A percentile compares a stretch with the other conserved stretches of the same genome.
phyloP scores from a whole-genome alignment of 352 stramenopile genomes.

The Salisapilia sapeloensis region DNA sequence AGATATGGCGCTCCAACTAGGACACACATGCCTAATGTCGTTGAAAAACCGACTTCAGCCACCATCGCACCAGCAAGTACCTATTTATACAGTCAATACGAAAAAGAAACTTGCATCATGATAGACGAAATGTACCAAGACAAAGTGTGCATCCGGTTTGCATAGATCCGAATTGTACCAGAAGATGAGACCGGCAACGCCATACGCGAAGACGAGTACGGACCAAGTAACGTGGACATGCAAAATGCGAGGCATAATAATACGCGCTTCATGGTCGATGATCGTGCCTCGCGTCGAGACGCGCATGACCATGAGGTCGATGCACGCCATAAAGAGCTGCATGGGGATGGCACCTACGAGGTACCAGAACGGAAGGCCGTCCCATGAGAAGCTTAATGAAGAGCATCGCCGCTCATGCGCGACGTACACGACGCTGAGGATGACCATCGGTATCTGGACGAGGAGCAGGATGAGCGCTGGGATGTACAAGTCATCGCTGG shows the following conservation, averaged over 20 bases:
- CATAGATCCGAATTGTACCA: slow-evolving; percentile 62
- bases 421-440: slow-evolving; percentile 45
- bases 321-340: slow-evolving; percentile 62
- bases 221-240: slow-evolving; percentile 67
- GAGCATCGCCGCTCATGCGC: slow-evolving; percentile 46
- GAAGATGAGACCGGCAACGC: slow-evolving; percentile 29
- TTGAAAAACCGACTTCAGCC: slow-evolving; percentile 53
- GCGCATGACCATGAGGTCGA: slow-evolving; percentile 78
- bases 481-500: slow-evolving; percentile 76
- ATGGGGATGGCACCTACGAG: slow-evolving; percentile 40
- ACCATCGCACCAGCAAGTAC: slow-evolving; percentile 34
- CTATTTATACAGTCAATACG: slow-evolving; percentile 8
- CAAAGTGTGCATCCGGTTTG: slow-evolving; percentile 50
- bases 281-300: slow-evolving; percentile 74
- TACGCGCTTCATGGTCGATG: slow-evolving; percentile 68
- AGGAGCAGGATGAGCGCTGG: slow-evolving; percentile 57
- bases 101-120: background rate
- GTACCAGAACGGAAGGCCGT: slow-evolving; percentile 69
- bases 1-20: slow-evolving; percentile 19
- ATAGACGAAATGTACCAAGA: slow-evolving; percentile 25
- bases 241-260: slow-evolving; percentile 71
- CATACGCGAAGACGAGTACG: slow-evolving; percentile 38
- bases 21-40: slow-evolving; percentile 53
- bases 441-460: slow-evolving; percentile 55
- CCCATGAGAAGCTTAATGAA: slow-evolving; percentile 30